Evolutionary conservation across 768 basidiomycete genomes (phyloP).

Genomic region (Suillus clintonianus): DNA sequence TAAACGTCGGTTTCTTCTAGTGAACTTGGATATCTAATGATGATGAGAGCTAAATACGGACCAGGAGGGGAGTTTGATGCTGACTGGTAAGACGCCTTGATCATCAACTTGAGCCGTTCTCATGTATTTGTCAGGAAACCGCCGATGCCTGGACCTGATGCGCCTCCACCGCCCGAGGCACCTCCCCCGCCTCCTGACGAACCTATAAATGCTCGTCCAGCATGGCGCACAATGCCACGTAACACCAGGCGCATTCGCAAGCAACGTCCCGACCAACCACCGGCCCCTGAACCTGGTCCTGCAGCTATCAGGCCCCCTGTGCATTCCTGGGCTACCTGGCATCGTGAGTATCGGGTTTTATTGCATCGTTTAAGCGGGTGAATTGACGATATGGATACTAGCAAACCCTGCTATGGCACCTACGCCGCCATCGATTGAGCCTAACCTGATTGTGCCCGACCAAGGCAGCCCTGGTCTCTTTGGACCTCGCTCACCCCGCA

Average conservation of each 20-base stretch:
- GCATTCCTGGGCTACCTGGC: constrained; percentile 66
- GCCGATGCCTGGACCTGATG: constrained; percentile 39
- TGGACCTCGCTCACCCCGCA: constrained; percentile 70
- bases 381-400: constrained; percentile 27
- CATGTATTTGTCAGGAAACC: constrained; percentile 42
- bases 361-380: not conserved
- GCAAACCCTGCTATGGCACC: constrained; percentile 60
- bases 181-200: constrained; percentile 47
- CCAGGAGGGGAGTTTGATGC: constrained; percentile 87
- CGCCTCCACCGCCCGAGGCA: constrained; percentile 45
- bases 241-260: constrained; percentile 46
- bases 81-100: constrained; percentile 57
- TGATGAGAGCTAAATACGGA: constrained; percentile 73
- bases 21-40: constrained; percentile 73
- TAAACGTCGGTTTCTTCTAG: constrained; percentile 35
- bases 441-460: constrained; percentile 63
- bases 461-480: constrained; percentile 68
- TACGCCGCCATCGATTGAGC: constrained; percentile 61
- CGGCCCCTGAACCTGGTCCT: constrained; percentile 30
- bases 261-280: constrained; percentile 33
- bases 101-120: constrained; percentile 7
- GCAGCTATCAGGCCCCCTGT: constrained; percentile 45
- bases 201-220: constrained; percentile 49
- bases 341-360: constrained; percentile 48
- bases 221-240: constrained; percentile 59